A percentile compares a stretch with the other conserved stretches of the same genome.
Conservation (phyloP, 73 alveolate species). For the Stentor roeselii region DNA sequence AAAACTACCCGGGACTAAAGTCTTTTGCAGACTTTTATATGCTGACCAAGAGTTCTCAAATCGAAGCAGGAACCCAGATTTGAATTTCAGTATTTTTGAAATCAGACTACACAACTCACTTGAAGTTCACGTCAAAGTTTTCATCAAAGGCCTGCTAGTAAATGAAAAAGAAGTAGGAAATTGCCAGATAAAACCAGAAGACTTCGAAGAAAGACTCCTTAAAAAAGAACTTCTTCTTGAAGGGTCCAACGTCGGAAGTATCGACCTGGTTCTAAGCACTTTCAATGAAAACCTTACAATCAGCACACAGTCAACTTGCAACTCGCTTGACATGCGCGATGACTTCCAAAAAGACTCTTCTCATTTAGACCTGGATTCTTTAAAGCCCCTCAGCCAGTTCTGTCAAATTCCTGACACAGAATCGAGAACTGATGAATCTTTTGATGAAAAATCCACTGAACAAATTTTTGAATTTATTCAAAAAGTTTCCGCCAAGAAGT, state of each 20-base stretch:
- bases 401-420: neutral
- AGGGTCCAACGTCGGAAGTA: neutral
- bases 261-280: neutral
- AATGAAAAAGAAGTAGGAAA: neutral
- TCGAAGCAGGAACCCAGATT: neutral
- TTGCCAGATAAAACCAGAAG: neutral
- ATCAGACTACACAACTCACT: neutral
- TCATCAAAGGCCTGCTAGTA: neutral
- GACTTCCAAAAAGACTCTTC: neutral
- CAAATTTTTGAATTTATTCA: neutral
- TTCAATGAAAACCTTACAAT: neutral
- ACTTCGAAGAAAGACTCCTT: neutral
- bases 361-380: neutral
- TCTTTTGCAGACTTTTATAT: neutral
- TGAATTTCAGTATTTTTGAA: neutral
- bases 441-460: neutral
- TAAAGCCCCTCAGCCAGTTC: neutral
- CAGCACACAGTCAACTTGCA: conserved; percentile 6
- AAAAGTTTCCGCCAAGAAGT: neutral
- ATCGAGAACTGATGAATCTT: neutral
- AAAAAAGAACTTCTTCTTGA: neutral
- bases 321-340: neutral
- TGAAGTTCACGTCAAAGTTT: neutral
- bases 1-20: neutral
- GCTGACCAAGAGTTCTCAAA: neutral